Percentiles rank a stretch among this genome's conserved stretches.
Evolutionary conservation across 768 basidiomycete species (phyloP).

Genomic region (Pleurotus platypus): DNA sequence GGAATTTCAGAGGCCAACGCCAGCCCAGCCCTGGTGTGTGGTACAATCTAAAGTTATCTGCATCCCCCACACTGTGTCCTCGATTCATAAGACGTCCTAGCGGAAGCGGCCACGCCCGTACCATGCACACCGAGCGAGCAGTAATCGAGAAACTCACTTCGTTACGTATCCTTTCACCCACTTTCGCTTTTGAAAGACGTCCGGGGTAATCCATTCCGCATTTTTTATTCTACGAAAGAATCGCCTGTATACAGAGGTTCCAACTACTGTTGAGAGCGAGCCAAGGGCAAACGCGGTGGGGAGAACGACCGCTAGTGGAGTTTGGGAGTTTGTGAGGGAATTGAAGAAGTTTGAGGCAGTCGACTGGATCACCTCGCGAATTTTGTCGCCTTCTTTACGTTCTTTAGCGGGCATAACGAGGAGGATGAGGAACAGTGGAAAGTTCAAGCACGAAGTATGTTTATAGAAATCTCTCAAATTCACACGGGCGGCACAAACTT

Average conservation of each 20-base stretch:
- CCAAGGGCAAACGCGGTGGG: conserved; percentile 39
- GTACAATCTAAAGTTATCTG: conserved; percentile 84
- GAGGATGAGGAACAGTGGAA: too few relatives aligned
- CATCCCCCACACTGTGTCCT: conserved; percentile 68
- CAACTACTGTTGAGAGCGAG: conserved; percentile 28
- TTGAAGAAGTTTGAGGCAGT: background rate
- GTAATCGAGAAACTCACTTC: conserved; percentile 39
- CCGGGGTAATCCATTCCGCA: conserved; percentile 68
- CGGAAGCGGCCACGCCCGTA: too few relatives aligned
- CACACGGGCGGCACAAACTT: too few relatives aligned
- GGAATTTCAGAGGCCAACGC: conserved; percentile 68
- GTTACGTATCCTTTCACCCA: conserved; percentile 84
- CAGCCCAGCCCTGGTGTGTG: conserved; percentile 82
- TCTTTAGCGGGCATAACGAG: background rate
- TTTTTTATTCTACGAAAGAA: conserved; percentile 59
- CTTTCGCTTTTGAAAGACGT: conserved; percentile 48
- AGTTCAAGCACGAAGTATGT: too few relatives aligned
- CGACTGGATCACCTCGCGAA: background rate
- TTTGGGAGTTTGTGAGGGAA: background rate
- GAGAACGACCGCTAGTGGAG: conserved; percentile 22
- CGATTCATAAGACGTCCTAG: background rate
- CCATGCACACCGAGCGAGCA: background rate
- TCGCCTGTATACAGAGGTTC: conserved; percentile 38
- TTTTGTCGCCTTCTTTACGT: background rate
- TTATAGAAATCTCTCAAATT: too few relatives aligned